Percentiles rank a stretch among this genome's conserved stretches.
These are phyloP conservation scores for Kregervanrija fluxuum DNA, from an alignment of 805 yeast genomes.

Conservation along the genomic window DNA sequence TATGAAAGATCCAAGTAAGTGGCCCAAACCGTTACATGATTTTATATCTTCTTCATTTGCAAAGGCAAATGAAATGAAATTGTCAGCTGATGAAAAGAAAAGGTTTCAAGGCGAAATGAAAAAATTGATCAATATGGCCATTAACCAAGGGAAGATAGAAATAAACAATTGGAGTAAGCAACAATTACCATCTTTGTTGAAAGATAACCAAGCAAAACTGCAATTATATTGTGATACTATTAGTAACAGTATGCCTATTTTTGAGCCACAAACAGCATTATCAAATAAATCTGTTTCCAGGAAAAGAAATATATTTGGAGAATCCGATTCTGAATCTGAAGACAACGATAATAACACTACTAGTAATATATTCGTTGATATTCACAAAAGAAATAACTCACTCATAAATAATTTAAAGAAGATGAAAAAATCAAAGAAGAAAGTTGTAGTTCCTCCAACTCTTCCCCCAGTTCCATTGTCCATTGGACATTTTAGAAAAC, in stretches of 20 bases:
- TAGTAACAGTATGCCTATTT: too few species aligned
- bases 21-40: conserved; percentile 50
- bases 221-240: conserved; percentile 15
- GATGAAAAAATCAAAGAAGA: conserved; percentile 2
- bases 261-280: too few species aligned
- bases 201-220: conserved; percentile 6
- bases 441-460: not conserved
- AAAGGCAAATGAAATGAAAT: conserved; percentile 30
- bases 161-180: conserved; percentile 48
- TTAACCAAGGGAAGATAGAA: conserved; percentile 35
- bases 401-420: conserved; percentile 4
- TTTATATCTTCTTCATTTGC: conserved; percentile 44
- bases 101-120: conserved; percentile 45
- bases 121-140: conserved; percentile 41
- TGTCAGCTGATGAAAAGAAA: conserved; percentile 16
- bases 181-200: conserved; percentile 37
- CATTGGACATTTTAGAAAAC: not conserved
- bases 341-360: not conserved
- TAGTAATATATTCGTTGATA: not conserved
- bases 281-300: not conserved
- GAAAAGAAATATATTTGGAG: conserved; percentile 14
- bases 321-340: conserved; percentile 11
- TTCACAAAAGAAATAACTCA: not conserved
- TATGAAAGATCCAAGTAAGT: conserved; percentile 28
- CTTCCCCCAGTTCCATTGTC: not conserved